These are phyloP conservation scores for Dionaea muscipula DNA, from an alignment of 179 eudicot genomes.

Conservation along the genomic window DNA sequence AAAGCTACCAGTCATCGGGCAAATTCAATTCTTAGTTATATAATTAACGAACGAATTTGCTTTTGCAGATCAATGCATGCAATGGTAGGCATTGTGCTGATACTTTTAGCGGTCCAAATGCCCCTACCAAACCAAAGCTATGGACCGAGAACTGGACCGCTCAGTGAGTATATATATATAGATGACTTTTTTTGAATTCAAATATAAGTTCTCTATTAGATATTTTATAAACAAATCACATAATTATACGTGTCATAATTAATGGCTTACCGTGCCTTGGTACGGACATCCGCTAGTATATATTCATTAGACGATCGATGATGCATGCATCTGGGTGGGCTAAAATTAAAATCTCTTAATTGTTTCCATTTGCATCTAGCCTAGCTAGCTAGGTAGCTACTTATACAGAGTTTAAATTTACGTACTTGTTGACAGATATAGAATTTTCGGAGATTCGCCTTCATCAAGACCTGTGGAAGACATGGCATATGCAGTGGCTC, in stretches of 20 bases:
- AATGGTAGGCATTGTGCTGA: constrained; percentile 50
- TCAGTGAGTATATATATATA: constrained; percentile 20
- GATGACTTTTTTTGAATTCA: too few relatives aligned
- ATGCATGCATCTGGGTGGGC: too few relatives aligned
- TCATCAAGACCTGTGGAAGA: constrained; percentile 39
- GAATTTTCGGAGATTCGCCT: constrained; percentile 28
- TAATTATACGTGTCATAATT: too few relatives aligned
- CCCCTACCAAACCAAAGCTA: constrained; percentile 44
- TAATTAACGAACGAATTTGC: neutral
- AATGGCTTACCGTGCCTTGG: too few relatives aligned
- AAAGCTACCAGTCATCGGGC: neutral
- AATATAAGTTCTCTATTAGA: too few relatives aligned
- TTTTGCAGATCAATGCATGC: constrained; percentile 53
- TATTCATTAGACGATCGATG: too few relatives aligned
- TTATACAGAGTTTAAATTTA: neutral
- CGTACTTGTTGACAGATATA: constrained; percentile 25
- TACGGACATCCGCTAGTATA: too few relatives aligned
- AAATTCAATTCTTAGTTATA: too few relatives aligned
- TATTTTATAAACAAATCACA: too few relatives aligned
- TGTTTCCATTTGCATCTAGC: too few relatives aligned
- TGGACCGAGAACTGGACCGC: constrained; percentile 71
- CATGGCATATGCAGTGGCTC: constrained; percentile 39
- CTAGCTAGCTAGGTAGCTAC: too few relatives aligned
- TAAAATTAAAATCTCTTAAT: too few relatives aligned
- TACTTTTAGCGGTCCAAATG: constrained; percentile 47